Conservation (phyloP, 78 protist species). For the Corallochytrium limacisporum region DNA sequence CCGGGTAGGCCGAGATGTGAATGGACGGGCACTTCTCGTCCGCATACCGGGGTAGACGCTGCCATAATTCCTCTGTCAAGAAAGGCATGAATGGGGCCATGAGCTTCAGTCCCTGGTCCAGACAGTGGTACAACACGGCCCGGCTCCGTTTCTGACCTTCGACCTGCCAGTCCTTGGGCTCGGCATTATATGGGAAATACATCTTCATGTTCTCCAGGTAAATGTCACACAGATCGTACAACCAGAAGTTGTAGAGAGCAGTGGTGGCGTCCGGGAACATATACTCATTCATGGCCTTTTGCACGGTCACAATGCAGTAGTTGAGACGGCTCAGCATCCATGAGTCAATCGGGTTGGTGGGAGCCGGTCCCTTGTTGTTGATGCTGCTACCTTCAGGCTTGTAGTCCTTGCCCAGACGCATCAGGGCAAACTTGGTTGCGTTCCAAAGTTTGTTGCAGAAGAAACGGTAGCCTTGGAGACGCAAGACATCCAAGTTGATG, state of each 20-base stretch:
- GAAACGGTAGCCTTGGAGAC: slow-evolving; percentile 69
- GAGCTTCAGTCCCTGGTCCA: slow-evolving; percentile 72
- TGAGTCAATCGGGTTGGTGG: slow-evolving; percentile 21
- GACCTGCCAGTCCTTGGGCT: not conserved
- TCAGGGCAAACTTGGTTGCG: slow-evolving; percentile 49
- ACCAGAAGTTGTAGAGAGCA: slow-evolving; percentile 44
- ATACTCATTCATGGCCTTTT: slow-evolving; percentile 24
- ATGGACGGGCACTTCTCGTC: not conserved
- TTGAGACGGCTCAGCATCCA: slow-evolving; percentile 82
- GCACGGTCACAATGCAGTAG: slow-evolving; percentile 35
- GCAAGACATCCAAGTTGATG: slow-evolving; percentile 80
- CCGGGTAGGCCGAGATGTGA: not conserved
- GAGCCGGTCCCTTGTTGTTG: not conserved
- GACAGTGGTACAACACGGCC: slow-evolving; percentile 45
- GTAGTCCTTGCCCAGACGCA: slow-evolving; percentile 7
- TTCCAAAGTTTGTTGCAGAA: slow-evolving; percentile 98
- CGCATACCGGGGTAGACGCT: slow-evolving; percentile 17
- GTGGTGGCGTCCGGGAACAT: slow-evolving; percentile 52
- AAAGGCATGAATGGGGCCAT: slow-evolving; percentile 96
- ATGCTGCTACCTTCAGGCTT: not conserved
- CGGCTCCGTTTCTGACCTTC: not conserved
- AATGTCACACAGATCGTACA: slow-evolving; percentile 67
- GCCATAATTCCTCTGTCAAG: slow-evolving; percentile 88
- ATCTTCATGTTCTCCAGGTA: slow-evolving; percentile 62
- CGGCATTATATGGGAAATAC: not conserved